Evolutionary conservation across 768 basidiomycete genomes (phyloP).

Genomic region (Termitomyces sp.): DNA sequence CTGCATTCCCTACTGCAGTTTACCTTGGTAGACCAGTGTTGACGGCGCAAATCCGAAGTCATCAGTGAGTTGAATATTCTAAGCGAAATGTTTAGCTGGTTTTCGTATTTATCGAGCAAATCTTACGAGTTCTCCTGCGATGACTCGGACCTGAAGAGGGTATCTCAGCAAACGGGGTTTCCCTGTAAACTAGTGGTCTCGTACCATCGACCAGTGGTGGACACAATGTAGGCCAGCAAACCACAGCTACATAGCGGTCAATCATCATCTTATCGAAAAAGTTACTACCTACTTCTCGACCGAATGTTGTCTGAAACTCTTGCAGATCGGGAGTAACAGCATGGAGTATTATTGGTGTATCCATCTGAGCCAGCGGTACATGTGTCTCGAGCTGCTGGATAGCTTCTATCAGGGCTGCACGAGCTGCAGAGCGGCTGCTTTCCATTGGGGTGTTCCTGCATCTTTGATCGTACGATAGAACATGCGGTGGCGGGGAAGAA

Average conservation of each 20-base stretch:
- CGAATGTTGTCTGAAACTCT: slow-evolving; percentile 74
- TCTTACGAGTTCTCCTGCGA: slow-evolving; percentile 78
- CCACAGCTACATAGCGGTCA: slow-evolving; percentile 56
- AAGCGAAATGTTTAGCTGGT: not conserved
- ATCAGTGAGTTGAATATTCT: slow-evolving; percentile 67
- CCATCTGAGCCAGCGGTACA: slow-evolving; percentile 44
- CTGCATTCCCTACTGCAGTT: slow-evolving; percentile 11
- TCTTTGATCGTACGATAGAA: slow-evolving; percentile 74
- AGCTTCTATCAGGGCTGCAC: slow-evolving; percentile 49
- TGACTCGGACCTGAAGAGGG: slow-evolving; percentile 62
- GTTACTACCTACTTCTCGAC: slow-evolving; percentile 59
- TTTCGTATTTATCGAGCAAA: slow-evolving; percentile 1
- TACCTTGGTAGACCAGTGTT: slow-evolving; percentile 73
- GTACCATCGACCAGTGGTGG: slow-evolving; percentile 89
- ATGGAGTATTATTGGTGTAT: slow-evolving; percentile 65
- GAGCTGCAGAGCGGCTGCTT: slow-evolving; percentile 56
- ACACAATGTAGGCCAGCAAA: slow-evolving; percentile 84
- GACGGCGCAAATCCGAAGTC: slow-evolving; percentile 89
- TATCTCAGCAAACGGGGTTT: not conserved
- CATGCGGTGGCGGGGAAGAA: slow-evolving; percentile 39
- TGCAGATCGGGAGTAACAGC: slow-evolving; percentile 81
- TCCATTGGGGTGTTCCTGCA: slow-evolving; percentile 85
- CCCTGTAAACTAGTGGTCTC: not conserved
- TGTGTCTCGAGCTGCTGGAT: slow-evolving; percentile 54
- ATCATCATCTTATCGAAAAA: not conserved